These are phyloP conservation scores for Tylopilus rubrobrunneus DNA, from an alignment of 768 basidiomycete species.

Conservation along the genomic window DNA sequence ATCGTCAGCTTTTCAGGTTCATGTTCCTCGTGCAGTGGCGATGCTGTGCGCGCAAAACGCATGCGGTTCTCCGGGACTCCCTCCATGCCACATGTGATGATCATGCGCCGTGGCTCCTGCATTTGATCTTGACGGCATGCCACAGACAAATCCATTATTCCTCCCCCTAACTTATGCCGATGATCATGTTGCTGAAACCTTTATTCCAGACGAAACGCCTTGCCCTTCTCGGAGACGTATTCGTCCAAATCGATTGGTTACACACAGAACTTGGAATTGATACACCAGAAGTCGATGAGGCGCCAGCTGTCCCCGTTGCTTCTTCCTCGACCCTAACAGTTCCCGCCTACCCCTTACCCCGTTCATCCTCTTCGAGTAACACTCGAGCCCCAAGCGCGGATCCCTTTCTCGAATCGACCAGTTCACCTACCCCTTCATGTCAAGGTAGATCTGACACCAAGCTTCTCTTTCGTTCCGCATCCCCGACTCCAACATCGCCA, in stretches of 20 bases:
- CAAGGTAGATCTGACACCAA: constrained; percentile 32
- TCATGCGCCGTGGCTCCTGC: not conserved
- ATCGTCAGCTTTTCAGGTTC: not conserved
- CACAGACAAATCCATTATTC: not conserved
- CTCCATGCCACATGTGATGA: not conserved
- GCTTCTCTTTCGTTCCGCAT: constrained; percentile 35
- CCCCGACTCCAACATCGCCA: constrained; percentile 9
- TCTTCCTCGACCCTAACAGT: constrained; percentile 39
- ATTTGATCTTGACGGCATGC: not conserved
- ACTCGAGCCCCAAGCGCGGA: constrained; percentile 16
- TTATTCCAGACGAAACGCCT: constrained; percentile 60
- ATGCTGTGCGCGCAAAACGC: not conserved
- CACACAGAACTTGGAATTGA: constrained; percentile 77
- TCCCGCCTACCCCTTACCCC: constrained; percentile 36
- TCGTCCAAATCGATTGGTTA: constrained; percentile 79
- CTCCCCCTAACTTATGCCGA: not conserved
- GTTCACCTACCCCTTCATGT: constrained; percentile 49
- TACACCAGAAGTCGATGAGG: constrained; percentile 53
- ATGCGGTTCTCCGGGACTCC: not conserved
- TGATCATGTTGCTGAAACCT: not conserved
- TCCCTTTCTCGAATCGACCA: constrained; percentile 25
- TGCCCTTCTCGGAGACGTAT: constrained; percentile 54
- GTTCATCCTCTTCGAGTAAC: constrained; percentile 40
- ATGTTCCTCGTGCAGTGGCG: not conserved
- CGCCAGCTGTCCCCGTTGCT: constrained; percentile 24